Evolutionary conservation across 768 basidiomycete species (phyloP).

Genomic region (Pleurotus sapidus): DNA sequence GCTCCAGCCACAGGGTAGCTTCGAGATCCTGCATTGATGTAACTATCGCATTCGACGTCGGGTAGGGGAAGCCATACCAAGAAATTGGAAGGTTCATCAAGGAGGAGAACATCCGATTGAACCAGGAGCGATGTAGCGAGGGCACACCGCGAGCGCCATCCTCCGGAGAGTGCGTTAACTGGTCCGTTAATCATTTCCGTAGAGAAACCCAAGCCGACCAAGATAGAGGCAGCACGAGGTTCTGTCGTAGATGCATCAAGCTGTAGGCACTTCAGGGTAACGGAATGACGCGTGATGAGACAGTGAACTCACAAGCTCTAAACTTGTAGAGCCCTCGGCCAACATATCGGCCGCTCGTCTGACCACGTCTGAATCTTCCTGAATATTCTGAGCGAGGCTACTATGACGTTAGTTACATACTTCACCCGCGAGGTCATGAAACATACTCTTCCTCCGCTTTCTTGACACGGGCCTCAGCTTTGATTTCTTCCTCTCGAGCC

Average conservation of each 20-base stretch:
- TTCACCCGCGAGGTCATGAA: slow-evolving; percentile 20
- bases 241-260: slow-evolving; percentile 40
- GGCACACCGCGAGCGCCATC: slow-evolving; percentile 61
- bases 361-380: slow-evolving; percentile 18
- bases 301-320: slow-evolving; percentile 18
- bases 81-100: slow-evolving; percentile 59
- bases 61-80: slow-evolving; percentile 14
- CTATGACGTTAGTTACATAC: slow-evolving; percentile 7
- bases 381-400: slow-evolving; percentile 17
- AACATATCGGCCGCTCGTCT: slow-evolving; percentile 22
- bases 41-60: not conserved
- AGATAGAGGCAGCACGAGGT: slow-evolving; percentile 46
- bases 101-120: slow-evolving; percentile 51
- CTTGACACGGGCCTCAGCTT: slow-evolving; percentile 38
- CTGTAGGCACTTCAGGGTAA: slow-evolving; percentile 14
- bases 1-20: slow-evolving; percentile 51
- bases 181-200: slow-evolving; percentile 34
- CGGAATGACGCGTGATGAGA: not conserved
- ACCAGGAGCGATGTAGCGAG: slow-evolving; percentile 59
- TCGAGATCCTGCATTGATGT: slow-evolving; percentile 35
- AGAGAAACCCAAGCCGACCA: slow-evolving; percentile 59
- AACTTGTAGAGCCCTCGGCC: slow-evolving; percentile 21
- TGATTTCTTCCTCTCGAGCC: slow-evolving; percentile 50
- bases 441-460: slow-evolving; percentile 27
- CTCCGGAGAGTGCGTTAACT: slow-evolving; percentile 53